Evolutionary conservation across 1,139 yeast genomes (phyloP).

Genomic region (Saccharomyces pastorianus): DNA sequence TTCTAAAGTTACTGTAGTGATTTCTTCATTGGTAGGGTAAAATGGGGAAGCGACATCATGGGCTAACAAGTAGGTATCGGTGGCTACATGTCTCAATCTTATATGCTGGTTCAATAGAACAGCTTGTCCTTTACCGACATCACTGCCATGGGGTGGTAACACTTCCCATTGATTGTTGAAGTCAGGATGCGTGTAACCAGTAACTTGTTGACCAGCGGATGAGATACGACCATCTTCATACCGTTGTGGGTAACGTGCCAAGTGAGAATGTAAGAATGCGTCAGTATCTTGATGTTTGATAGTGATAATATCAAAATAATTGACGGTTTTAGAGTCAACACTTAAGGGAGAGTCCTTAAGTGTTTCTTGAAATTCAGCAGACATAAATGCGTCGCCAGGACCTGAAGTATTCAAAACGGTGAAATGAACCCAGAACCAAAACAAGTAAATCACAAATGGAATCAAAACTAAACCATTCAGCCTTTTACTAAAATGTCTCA

Average conservation of each 20-base stretch:
- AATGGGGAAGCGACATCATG: constrained; percentile 97
- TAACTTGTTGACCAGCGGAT: constrained; percentile 91
- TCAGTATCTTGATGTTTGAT: constrained; percentile 70
- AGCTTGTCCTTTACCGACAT: constrained; percentile 38
- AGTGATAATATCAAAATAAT: constrained; percentile 70
- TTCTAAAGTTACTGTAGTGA: constrained; percentile 53
- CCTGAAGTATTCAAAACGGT: constrained; percentile 75
- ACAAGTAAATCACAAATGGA: constrained; percentile 76
- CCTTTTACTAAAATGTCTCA: constrained; percentile 71
- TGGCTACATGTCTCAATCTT: constrained; percentile 74
- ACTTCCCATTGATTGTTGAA: constrained; percentile 81
- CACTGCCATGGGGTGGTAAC: constrained; percentile 49
- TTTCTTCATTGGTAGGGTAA: constrained; percentile 84
- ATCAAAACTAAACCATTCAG: constrained; percentile 62
- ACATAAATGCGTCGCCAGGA: constrained; percentile 92
- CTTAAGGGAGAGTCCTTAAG: constrained; percentile 76
- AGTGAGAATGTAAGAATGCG: constrained; percentile 78
- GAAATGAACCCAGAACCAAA: constrained; percentile 93
- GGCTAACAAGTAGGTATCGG: constrained; percentile 70
- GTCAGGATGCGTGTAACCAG: constrained; percentile 57
- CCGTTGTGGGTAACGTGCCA: constrained; percentile 68
- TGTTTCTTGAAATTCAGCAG: constrained; percentile 86
- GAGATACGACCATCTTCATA: constrained; percentile 96
- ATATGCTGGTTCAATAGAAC: constrained; percentile 57
- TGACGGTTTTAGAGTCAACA: constrained; percentile 58